Conservation (phyloP, 116 monocot species). For the Papilionanthe hybrid region DNA sequence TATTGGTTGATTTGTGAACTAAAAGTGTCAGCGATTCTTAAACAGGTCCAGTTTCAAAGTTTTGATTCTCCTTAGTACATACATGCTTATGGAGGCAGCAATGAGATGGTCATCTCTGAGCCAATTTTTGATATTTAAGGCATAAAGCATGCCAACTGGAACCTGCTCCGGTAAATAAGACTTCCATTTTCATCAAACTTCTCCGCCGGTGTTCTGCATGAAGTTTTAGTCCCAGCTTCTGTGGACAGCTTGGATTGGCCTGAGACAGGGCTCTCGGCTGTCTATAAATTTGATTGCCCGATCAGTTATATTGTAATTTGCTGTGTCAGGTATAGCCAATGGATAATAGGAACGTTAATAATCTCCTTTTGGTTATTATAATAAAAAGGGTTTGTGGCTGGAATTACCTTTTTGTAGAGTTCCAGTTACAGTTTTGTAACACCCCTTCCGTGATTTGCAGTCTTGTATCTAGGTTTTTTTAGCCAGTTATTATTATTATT, state of each 20-base stretch:
- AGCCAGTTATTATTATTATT: no score
- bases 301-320: neutral
- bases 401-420: neutral
- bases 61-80: neutral
- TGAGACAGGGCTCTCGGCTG: slow-evolving; percentile 1
- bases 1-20: no score
- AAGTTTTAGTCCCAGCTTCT: no score
- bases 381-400: slow-evolving; percentile 1
- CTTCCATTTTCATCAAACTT: neutral
- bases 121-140: neutral
- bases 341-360: neutral
- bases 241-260: slow-evolving; percentile 2
- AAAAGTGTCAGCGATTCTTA: neutral
- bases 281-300: neutral
- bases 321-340: neutral
- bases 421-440: slow-evolving; percentile 1
- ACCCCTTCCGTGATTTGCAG: neutral
- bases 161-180: neutral
- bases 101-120: neutral
- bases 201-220: no score
- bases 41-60: neutral
- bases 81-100: neutral
- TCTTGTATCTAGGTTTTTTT: no score
- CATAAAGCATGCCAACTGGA: neutral
- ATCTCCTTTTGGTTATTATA: neutral